Percentiles rank a stretch among this genome's conserved stretches.
phyloP scores from a whole-genome alignment of 2,329 filamentous ascomycete genomes.

The Colletotrichum musae region DNA sequence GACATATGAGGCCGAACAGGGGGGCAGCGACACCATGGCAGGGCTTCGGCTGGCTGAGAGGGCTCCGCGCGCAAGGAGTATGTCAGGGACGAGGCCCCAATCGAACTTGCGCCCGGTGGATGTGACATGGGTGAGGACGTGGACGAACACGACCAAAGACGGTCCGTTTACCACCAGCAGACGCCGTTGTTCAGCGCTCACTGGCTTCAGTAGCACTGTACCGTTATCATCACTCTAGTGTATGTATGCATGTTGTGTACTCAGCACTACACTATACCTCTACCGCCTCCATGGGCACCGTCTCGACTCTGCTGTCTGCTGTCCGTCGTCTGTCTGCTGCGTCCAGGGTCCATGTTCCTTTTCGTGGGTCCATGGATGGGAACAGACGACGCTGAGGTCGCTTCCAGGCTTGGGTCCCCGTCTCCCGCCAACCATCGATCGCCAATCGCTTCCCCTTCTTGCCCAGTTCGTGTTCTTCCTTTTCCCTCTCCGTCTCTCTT shows the following conservation, averaged over 20 bases:
- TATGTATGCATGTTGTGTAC: no score
- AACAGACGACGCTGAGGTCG: conserved; percentile 40
- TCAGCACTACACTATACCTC: not conserved
- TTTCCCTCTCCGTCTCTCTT: conserved; percentile 36
- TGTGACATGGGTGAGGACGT: conserved; percentile 10
- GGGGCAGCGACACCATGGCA: conserved; percentile 16
- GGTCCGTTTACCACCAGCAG: no score
- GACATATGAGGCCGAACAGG: conserved; percentile 30
- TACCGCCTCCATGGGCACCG: not conserved
- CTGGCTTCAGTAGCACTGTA: no score
- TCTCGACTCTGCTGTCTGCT: not conserved
- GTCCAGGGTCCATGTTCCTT: conserved; percentile 37
- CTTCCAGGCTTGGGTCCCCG: conserved; percentile 40
- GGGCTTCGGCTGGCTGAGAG: conserved; percentile 31
- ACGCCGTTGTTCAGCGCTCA: no score
- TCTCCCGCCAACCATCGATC: conserved; percentile 42
- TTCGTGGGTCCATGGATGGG: conserved; percentile 34
- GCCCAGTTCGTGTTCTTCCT: conserved; percentile 39
- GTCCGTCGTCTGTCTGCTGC: not conserved
- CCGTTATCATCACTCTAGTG: no score
- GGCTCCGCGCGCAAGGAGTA: conserved; percentile 32
- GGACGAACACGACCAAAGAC: conserved; percentile 11
- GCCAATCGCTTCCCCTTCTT: conserved; percentile 41
- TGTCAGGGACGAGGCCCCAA: conserved; percentile 38
- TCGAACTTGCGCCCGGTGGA: conserved; percentile 38